Evolutionary conservation across 306 rosid genomes (phyloP), one percentile per base, ranked within the genome.

Genomic region (Gleditsia sinensis): DNA sequence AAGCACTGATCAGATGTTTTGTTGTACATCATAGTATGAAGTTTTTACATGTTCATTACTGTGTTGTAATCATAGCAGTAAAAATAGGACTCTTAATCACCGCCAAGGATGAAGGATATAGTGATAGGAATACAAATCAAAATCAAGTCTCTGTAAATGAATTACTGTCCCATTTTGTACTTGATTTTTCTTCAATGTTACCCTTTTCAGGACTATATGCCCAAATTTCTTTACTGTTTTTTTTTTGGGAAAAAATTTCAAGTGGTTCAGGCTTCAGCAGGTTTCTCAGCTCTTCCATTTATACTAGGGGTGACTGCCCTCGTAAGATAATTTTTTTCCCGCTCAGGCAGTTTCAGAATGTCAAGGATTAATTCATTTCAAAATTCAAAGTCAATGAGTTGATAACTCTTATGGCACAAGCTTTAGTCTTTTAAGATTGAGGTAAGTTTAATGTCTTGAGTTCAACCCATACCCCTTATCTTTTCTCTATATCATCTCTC

Each of bases 11-110:
- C 61, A 45, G 25, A 55, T 21, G 39, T 64, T 80, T 33, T 75
- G 67, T 33, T 75, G 67, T 69, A 74, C 69, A 20, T 49, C 42
- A 62, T 66, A 67, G 74, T n/a, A 0, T 59, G 75, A 37, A 48
- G 59, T 27, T 75, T 30, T 37, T 45, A 24, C 71, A 64, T 68
- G 57, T 57, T 14, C 39, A 32, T 30, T 59, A 17, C 33, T 62
- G 63, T 49, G 80, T 71, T 69, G 54, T 42, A 67, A 70, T 66
- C 77, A 71, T 40, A 33, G 67, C 67, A 48, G 62, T 76, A 28
- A 48, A 83, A 2, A n/a, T 62, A 20, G 71, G 24, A 43, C 9
- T 28, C 48, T 62, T 19, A 67, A 63, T 77, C 48, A 77, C 34
- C 21, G 9, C 61, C 49, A 60, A 34, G 34, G 66, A 24, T 3